Conservation (phyloP, 129 eudicot species). For the Chrysanthemum lavandulifolium region DNA sequence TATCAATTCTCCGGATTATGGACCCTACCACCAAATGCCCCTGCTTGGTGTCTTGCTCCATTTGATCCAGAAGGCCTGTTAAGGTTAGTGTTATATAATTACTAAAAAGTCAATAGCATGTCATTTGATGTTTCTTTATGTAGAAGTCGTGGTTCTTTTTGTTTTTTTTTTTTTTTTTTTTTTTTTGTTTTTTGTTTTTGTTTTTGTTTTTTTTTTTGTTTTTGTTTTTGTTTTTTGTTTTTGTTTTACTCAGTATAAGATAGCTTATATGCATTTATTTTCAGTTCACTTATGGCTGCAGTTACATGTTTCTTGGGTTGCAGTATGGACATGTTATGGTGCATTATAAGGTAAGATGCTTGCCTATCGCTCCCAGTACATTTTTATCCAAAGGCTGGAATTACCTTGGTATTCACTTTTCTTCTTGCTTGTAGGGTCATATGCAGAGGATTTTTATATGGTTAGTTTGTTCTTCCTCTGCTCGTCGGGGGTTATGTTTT, state of each 20-base stretch:
- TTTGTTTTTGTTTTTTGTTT: too few relatives aligned
- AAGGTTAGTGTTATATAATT: constrained; percentile 44
- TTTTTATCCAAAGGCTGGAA: constrained; percentile 1
- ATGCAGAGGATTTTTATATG: constrained; percentile 62
- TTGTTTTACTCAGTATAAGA: not conserved
- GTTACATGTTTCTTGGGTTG: constrained; percentile 72
- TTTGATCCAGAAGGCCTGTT: constrained; percentile 96
- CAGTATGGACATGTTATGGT: constrained; percentile 83
- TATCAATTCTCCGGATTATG: constrained; percentile 92
- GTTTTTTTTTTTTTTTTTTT: too few relatives aligned
- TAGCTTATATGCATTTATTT: constrained; percentile 22
- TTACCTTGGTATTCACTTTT: not conserved
- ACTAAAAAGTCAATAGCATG: not conserved
- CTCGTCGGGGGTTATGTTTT: constrained; percentile 53
- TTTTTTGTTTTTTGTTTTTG: too few relatives aligned
- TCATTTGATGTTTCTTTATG: not conserved
- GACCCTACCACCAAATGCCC: constrained; percentile 81
- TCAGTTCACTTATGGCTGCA: constrained; percentile 92
- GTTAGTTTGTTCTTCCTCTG: constrained; percentile 62
- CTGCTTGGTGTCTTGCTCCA: constrained; percentile 96
- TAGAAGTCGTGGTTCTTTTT: not conserved
- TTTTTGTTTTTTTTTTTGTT: too few relatives aligned
- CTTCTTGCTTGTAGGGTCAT: constrained; percentile 46
- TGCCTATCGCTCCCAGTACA: not conserved
- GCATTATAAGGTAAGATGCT: constrained; percentile 59